Percentiles rank a stretch among this genome's conserved stretches.
Conservation (phyloP, 2,329 filamentous ascomycete genomes). For the Apiospora malaysiana region DNA sequence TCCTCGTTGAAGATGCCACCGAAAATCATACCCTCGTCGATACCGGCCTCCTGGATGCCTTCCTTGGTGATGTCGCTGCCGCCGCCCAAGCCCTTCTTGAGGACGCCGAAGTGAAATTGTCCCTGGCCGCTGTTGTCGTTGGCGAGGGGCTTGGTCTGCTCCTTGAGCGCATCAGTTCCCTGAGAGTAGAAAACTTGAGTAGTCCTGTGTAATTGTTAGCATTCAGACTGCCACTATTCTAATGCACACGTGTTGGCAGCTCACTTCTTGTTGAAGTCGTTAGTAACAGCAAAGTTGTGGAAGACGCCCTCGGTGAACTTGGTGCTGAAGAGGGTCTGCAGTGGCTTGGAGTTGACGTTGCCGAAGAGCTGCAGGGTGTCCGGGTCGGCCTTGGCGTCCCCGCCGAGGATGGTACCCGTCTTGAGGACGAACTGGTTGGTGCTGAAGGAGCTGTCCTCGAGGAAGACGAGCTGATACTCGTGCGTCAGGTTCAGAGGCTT, state of each 20-base stretch:
- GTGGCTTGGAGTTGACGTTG: conserved; percentile 52
- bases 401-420: conserved; percentile 57
- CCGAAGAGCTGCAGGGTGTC: conserved; percentile 53
- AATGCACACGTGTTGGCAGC: conserved; percentile 29
- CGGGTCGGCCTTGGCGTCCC: conserved; percentile 38
- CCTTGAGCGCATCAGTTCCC: conserved; percentile 49
- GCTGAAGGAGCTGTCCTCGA: conserved; percentile 53
- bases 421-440: conserved; percentile 61
- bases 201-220: conserved; percentile 46
- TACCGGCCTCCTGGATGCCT: conserved; percentile 53
- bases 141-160: conserved; percentile 50
- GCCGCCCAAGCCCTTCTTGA: conserved; percentile 63
- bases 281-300: conserved; percentile 66
- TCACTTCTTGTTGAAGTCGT: conserved; percentile 63
- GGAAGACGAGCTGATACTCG: conserved; percentile 63
- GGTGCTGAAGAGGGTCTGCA: conserved; percentile 55
- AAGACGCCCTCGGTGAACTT: conserved; percentile 57
- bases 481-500: conserved; percentile 63
- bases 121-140: conserved; percentile 63
- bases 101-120: conserved; percentile 66
- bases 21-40: conserved; percentile 59
- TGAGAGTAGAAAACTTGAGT: conserved; percentile 63
- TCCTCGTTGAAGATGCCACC: conserved; percentile 61
- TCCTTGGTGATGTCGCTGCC: conserved; percentile 51
- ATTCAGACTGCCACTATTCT: background rate